Conservation (phyloP, 2,329 filamentous ascomycete genomes). For the Penicillium psychrosexuale region DNA sequence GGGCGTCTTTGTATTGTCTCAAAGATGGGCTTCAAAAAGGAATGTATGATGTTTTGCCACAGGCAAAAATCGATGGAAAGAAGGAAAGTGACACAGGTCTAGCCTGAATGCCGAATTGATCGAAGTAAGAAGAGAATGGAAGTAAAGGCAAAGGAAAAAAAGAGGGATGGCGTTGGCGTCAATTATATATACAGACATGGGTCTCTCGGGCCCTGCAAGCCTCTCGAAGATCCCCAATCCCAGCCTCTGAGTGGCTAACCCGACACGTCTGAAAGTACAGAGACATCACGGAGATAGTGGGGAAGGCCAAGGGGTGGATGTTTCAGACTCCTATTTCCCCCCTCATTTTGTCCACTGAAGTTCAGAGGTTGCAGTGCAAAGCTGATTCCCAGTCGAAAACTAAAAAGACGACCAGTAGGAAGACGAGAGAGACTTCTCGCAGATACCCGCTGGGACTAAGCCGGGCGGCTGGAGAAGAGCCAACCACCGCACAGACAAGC, state of each 20-base stretch:
- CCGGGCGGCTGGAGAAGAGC: constrained; percentile 16
- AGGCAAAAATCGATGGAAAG: constrained; percentile 30
- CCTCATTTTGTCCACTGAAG: background rate
- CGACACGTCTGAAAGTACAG: constrained; percentile 10
- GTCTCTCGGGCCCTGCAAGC: constrained; percentile 3
- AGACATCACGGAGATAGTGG: background rate
- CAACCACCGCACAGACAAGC: constrained; percentile 21
- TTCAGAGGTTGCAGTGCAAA: background rate
- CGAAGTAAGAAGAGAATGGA: constrained; percentile 12
- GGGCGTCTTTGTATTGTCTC: constrained; percentile 3
- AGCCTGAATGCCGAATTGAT: constrained; percentile 33
- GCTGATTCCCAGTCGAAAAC: background rate
- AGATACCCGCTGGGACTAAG: constrained; percentile 15
- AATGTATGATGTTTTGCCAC: constrained; percentile 33
- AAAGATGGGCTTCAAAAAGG: constrained; percentile 17
- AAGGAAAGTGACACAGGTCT: constrained; percentile 37
- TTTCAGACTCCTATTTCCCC: constrained; percentile 10
- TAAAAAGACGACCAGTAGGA: constrained; percentile 14
- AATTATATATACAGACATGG: constrained; percentile 21
- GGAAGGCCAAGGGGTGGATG: constrained; percentile 15
- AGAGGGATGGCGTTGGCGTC: constrained; percentile 15
- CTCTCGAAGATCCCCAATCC: background rate
- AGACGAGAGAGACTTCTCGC: constrained; percentile 6
- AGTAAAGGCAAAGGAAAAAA: constrained; percentile 19
- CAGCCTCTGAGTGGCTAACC: constrained; percentile 14